Base-by-base conservation (phyloP, 1,284 basidiomycete species). In the Moesziomyces sp. region DNA sequence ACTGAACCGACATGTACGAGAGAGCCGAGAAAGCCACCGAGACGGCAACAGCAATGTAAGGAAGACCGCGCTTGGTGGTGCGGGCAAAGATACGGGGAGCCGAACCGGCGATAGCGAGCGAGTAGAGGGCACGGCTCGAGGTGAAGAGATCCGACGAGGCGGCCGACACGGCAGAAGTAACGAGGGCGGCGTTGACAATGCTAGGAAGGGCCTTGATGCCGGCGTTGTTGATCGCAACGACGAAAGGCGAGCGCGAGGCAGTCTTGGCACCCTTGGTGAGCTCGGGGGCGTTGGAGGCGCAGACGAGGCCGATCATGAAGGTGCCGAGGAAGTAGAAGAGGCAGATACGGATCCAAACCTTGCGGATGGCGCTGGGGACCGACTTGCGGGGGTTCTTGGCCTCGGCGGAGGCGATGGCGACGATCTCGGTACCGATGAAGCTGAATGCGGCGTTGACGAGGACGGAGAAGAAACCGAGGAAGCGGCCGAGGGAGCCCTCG, bases 111-210 rank as follows among this genome's bases (percentile, higher is more conserved):
- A 88, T 84, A n/a, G 93, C 90, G 57, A 97, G 87, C 48, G 91
- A 91, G 84, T 94, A 91, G 33, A 76, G 78, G 70, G 72, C 92
- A 77, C 94, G 91, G 10, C 91, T 93, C 18, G 90, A 90, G 3
- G 90, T 91, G 85, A 92, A 96, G 50, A 95, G 84, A 77, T 93
- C 91, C 74, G 91, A 91, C 45, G 89, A 91, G 6, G 91, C 92
- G 7, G 93, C 92, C 7, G 92, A 94, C 88, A 91, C 91, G 1
- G 93, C 93, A 0, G 92, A 91, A 18, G 90, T 89, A 58, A 92
- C 87, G 28, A 92, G 83, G 35, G 86, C 85, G 38, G 93, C 93
- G 83, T 96, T 96, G 85, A 94, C 92, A 21, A 80, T 40, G 2
- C 48, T 51, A 0, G 80, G 80, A 0, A 81, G 47, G n/a, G 86